Conservation (phyloP, 768 basidiomycete genomes). For the Postia placenta region DNA sequence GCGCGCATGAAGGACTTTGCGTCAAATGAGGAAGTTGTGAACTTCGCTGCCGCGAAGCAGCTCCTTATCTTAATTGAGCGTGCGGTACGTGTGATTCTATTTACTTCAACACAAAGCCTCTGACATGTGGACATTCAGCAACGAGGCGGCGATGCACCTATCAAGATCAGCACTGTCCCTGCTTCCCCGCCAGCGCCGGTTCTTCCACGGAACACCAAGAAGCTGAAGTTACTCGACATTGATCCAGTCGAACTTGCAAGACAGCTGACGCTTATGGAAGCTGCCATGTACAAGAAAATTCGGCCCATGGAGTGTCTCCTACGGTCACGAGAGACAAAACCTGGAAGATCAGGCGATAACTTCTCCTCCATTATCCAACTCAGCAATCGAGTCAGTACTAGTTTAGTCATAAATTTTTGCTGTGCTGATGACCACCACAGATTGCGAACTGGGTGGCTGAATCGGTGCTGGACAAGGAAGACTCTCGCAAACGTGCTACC, state of each 20-base stretch:
- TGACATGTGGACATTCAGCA: slow-evolving; percentile 21
- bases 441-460: slow-evolving; percentile 93
- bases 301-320: slow-evolving; percentile 86
- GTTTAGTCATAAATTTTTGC: neutral
- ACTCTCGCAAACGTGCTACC: slow-evolving; percentile 74
- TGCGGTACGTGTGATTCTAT: slow-evolving; percentile 46
- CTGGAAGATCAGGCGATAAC: slow-evolving; percentile 66
- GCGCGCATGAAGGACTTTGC: slow-evolving; percentile 80
- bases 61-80: slow-evolving; percentile 71
- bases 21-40: slow-evolving; percentile 54
- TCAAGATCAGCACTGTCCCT: slow-evolving; percentile 49
- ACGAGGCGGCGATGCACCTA: slow-evolving; percentile 52
- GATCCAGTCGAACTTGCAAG: slow-evolving; percentile 87
- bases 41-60: slow-evolving; percentile 68
- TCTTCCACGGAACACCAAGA: slow-evolving; percentile 58
- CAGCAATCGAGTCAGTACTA: slow-evolving; percentile 64
- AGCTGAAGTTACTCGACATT: slow-evolving; percentile 78
- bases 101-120: neutral
- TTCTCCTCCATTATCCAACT: slow-evolving; percentile 84
- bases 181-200: slow-evolving; percentile 72
- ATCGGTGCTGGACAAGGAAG: slow-evolving; percentile 72
- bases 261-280: slow-evolving; percentile 90
- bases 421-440: slow-evolving; percentile 31
- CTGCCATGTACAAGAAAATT: slow-evolving; percentile 80
- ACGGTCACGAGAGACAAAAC: slow-evolving; percentile 71